Percentiles rank a stretch among this genome's conserved stretches.
Conservation (phyloP, 371 early-diverging fungal species). For the Blakeslea trispora region DNA sequence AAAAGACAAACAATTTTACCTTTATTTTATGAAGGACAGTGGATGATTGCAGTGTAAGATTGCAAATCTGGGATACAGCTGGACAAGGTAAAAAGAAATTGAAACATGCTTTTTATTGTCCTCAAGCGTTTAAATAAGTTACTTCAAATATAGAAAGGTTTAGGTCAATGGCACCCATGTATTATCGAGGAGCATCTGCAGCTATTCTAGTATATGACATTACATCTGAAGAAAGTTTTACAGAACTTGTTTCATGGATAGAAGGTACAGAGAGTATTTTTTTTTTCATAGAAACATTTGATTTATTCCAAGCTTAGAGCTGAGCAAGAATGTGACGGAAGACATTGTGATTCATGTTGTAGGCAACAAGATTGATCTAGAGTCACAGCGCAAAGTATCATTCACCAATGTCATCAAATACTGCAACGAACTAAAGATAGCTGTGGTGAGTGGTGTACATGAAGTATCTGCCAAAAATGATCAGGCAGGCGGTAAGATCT, state of each 20-base stretch:
- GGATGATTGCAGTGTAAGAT: conserved; percentile 57
- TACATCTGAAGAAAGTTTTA: conserved; percentile 57
- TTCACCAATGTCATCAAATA: conserved; percentile 50
- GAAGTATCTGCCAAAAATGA: conserved; percentile 69
- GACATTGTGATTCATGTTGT: conserved; percentile 65
- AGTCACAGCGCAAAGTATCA: conserved; percentile 51
- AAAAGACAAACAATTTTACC: neutral
- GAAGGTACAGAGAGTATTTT: conserved; percentile 51
- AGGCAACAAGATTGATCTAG: conserved; percentile 72
- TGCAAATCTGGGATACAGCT: conserved; percentile 36
- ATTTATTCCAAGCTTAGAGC: conserved; percentile 34
- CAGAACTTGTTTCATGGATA: conserved; percentile 68
- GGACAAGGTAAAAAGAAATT: conserved; percentile 26
- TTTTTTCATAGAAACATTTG: too few relatives aligned
- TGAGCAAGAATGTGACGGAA: conserved; percentile 64
- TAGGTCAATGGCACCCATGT: conserved; percentile 69
- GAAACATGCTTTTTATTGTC: too few relatives aligned
- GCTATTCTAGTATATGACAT: conserved; percentile 64
- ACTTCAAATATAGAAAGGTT: conserved; percentile 46
- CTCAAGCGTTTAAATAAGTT: neutral
- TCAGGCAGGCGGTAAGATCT: conserved; percentile 45
- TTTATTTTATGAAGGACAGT: conserved; percentile 36
- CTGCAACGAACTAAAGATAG: conserved; percentile 29
- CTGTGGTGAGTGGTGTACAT: conserved; percentile 46
- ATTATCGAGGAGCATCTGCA: conserved; percentile 67